Percentiles rank a stretch among this genome's conserved stretches.
Conservation (phyloP, 768 basidiomycete species). For the Pleurotus platypus region DNA sequence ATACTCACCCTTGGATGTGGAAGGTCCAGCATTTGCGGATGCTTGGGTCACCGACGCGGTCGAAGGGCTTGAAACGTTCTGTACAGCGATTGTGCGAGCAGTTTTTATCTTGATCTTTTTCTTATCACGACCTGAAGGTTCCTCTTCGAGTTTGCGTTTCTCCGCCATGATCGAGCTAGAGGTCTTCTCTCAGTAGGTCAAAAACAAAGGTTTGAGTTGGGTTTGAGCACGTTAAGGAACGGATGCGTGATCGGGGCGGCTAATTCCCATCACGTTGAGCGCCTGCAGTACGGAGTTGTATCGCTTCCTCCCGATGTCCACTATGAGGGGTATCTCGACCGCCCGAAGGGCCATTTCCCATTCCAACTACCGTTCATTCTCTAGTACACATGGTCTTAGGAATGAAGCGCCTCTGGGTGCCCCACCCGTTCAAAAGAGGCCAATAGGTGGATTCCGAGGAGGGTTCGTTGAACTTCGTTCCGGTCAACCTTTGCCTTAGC, state of each 20-base stretch:
- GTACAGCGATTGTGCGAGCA: conserved; percentile 68
- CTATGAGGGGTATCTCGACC: conserved; percentile 24
- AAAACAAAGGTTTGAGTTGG: not conserved
- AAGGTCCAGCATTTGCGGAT: conserved; percentile 36
- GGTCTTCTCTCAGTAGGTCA: not conserved
- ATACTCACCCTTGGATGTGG: conserved; percentile 40
- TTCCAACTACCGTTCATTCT: conserved; percentile 32
- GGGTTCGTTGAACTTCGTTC: conserved; percentile 50
- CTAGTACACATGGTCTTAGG: conserved; percentile 37
- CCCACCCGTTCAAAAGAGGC: conserved; percentile 60
- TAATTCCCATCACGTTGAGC: not conserved
- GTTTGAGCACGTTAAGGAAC: not conserved
- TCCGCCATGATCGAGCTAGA: conserved; percentile 19
- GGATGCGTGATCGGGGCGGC: not conserved
- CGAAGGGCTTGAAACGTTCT: conserved; percentile 24
- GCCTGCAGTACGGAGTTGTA: not conserved
- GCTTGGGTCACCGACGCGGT: conserved; percentile 11
- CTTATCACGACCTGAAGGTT: conserved; percentile 45
- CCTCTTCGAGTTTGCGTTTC: conserved; percentile 36
- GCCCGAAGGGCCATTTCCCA: conserved; percentile 11
- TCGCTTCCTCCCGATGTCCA: conserved; percentile 26
- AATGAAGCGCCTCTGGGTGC: conserved; percentile 52
- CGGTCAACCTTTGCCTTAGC: conserved; percentile 3
- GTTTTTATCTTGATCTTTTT: conserved; percentile 66
- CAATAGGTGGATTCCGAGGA: conserved; percentile 70